Evolutionary conservation across 176 grass and related monocot genomes (phyloP), one percentile per base, ranked within the genome.

Genomic region (Pontederia crassipes): DNA sequence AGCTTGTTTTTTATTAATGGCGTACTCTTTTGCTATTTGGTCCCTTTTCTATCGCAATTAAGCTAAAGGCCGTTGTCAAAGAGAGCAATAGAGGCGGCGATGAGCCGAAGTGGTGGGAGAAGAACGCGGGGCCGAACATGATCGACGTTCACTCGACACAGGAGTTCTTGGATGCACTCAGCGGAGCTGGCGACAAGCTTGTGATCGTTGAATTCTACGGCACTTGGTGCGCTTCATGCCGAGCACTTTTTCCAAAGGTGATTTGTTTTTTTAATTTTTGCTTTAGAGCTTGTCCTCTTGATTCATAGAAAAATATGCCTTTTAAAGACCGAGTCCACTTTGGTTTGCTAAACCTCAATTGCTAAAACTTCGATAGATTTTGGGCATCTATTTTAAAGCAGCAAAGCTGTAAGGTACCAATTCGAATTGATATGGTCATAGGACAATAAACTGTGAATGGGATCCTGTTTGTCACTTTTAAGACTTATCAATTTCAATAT

Each of bases 141-240:
- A 74, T 98, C 46, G 87, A 98, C 55, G 79, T 98, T 50, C 87
- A 88, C 57, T 92, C 93, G n/a, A 98, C 93, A 46, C 77, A 86
- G 56, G 93, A 98, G 58, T 92, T 98, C 59, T 58, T 98, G 78
- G 81, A 98, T 67, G 87, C 93, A 32, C 69, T 92, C 9, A 85
- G 66, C 66, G 75, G 85, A 82, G 93, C 93, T 14, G 74, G 81
- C 9, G 84, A 98, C 0, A 80, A 74, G 59, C 87, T 98, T 67
- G 81, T 98, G 58, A 68, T 83, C 68, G 87, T 79, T 17, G 93
- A 98, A 48, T 92, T 98, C 65, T 98, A 92, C 46, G 87, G 93
- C 45, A 98, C 93, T 61, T 98, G 93, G 93, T 98, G 93, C 54
- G 93, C 84, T 74, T 98, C 93, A 58, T 98, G 93, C 64, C 55